Base-by-base conservation (phyloP, 2,329 filamentous ascomycete genomes). In the Stagonosporopsis tanaceti region DNA sequence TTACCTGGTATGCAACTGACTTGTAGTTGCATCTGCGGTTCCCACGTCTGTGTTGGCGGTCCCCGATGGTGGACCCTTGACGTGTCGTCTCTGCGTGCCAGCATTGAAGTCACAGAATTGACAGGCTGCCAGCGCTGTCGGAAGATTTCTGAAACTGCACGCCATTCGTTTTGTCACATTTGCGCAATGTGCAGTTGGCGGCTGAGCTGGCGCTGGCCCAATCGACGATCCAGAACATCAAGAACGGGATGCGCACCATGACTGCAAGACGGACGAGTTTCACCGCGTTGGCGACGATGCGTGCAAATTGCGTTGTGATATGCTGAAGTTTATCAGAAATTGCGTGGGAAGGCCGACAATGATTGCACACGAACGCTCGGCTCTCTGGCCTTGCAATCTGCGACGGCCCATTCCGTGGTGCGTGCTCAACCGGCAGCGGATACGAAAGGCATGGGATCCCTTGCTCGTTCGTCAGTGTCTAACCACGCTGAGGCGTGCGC, bases 401-500 rank as follows among this genome's bases (percentile, higher is more conserved):
- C 53, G 30, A 24, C 48, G 54, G 48, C 17, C 35, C 54, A 39
- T 40, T 35, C 27, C 20, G 54, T 25, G 54, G 45, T 38, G 48
- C 54, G 50, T 57, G 54, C 54, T 25, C 45, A 27, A 50, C 48
- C 54, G 38, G 54, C 54, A 41, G 48, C 48, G 37, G 11, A 22
- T 30, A 27, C 35, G 9, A 37, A 48, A 44, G 27, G 20, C 44
- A 38, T 44, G 35, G 54, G 54, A 48, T 48, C 54, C 54, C 54
- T 57, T 52, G 54, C 50, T 53, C 54, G 54, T 53, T 57, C 54
- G 11, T 40, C 32, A 17, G 40, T 35, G 50, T 57, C 54, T 57
- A 57, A 57, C 54, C 50, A 32, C n/a, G 48, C 47, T 32, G 38
- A 57, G 54, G 32, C 48, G 54, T 57, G 55, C 55, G 50, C 55